Evolutionary conservation across 805 yeast genomes (phyloP), one percentile per base, ranked within the genome.

Genomic region (Maudiozyma bulderi): DNA sequence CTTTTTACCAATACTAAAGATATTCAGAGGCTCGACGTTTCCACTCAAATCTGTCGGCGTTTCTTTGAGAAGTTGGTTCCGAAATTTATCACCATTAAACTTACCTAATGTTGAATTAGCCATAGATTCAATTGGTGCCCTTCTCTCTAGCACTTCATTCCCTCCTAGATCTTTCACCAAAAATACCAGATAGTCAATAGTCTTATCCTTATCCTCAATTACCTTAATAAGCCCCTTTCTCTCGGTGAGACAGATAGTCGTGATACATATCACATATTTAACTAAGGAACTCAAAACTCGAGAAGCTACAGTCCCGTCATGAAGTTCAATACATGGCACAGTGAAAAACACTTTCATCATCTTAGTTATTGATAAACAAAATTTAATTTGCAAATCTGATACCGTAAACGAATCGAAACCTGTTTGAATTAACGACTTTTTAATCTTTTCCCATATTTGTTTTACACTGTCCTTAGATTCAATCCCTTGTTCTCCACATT

Each of bases 101-200:
- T 14, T 14, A 3, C 14, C 14, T n/a, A 13, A 15, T 13, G 14
- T 15, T 10, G n/a, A 5, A n/a, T 55, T 47, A 52, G 68, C 67
- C 4, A 51, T 29, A 1, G 71, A 67, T 8, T 61, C 62, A 6
- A 44, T 44, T 1, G 70, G 70, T 8, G 67, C 70, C 70, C 70
- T 66, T 51, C 56, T 61, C 1, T 54, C 43, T 5, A 68, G 48
- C 0, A 58, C 46, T 30, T 52, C 56, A 2, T 43, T 48, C 13
- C 58, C 61, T 1, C 61, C 62, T 3, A 54, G 33, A 6, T 60
- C 64, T 6, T 55, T 57, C 15, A 68, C 44, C 11, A 57, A 59
- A 28, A 67, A 69, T 29, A 45, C 48, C 1, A 69, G 44, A 45
- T 57, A 66, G 5, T 62, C 52, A 3, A 69, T 58, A 0, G 66